Base-by-base conservation (phyloP, 2,329 filamentous ascomycete genomes). In the Daldinia sp. region DNA sequence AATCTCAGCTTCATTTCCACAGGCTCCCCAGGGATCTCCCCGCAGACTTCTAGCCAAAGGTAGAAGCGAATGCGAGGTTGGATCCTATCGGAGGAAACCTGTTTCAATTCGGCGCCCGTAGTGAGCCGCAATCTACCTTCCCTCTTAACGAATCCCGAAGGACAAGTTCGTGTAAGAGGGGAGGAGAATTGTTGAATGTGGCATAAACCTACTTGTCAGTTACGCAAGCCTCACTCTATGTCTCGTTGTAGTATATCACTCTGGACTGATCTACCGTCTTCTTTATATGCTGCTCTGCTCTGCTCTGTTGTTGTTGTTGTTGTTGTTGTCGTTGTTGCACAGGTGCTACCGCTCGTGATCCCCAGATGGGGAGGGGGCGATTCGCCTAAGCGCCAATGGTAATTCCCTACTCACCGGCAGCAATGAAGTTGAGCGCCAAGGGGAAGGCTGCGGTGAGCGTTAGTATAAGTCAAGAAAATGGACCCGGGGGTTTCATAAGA, bases 361-460 rank as follows among this genome's bases (percentile, higher is more conserved):
- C 84, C 79, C 74, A 75, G 75, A 79, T 74, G 67, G 70, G 74
- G 73, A 76, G 72, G 71, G 71, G 75, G 39, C 44, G 26, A 68
- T 74, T 74, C 60, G 72, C 63, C 60, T 63, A 68, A 72, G 73
- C 73, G 71, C 74, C 71, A 74, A 74, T 63, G 70, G 64, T 71
- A 69, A 76, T 77, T 79, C 79, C 80, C 81, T 82, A 95, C 93
- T 95, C 89, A 96, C 93, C 92, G 84, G 92, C 93, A 80, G 93
- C 93, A 83, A 96, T 92, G 84, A 96, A 96, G 83, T 96, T 96
- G 78, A 96, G 86, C 80, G 93, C 92, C 81, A 96, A 84, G 74
- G 93, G 93, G 72, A 93, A 83, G 73, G 91, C 93, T 96, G 76
- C 67, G 67, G 74, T 70, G 60, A 10, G 57, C 67, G 77, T 83